Evolutionary conservation across 1,139 yeast genomes (phyloP), one percentile per base, ranked within the genome.

Genomic region (Saccharomyces hybrid): DNA sequence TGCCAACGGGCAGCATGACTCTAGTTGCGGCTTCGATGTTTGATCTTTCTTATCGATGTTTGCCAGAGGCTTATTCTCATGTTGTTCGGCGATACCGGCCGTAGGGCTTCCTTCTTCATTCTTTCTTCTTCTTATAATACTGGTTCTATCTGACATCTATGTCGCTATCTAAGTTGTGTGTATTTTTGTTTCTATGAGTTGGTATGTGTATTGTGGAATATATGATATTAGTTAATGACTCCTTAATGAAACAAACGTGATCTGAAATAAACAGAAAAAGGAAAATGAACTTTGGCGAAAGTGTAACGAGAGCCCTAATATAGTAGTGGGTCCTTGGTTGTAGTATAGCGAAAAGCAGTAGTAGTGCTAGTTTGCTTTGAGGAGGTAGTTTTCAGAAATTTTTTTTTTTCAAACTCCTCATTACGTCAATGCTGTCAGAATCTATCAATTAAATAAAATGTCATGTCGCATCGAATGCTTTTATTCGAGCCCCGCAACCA

Each of bases 1-100:
- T 42, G 57, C 62, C 52, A 52, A 53, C 56, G 58, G 63, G 68
- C 62, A 77, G 53, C 64, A 63, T 1, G 51, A 50, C 9, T 57
- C 52, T 27, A 38, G 25, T 13, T 27, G 51, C 9, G 26, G 27
- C 11, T 38, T 38, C 5, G 5, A 6, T 9, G n/a, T 38, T 9
- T 38, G 42, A 7, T 38, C 42, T 38, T 2, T 38, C 9, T 38
- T 38, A 38, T 38, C 42, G 25, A 16, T 38, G 42, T 1, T 38
- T 38, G 6, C 1, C 42, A 16, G 4, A 9, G 42, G 20, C 11
- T 16, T 16, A 38, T 38, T 8, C 42, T 38, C 42, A 38, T 16
- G 23, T n/a, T 11, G 5, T 38, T 38, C 42, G 42, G 42, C 11
- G 9, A 38, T 38, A 38, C 42, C 42, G 42, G 42, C 3, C 9